These are phyloP conservation scores for Thraustochytrium sp. DNA, from an alignment of 352 stramenopile species.

Conservation along the genomic window DNA sequence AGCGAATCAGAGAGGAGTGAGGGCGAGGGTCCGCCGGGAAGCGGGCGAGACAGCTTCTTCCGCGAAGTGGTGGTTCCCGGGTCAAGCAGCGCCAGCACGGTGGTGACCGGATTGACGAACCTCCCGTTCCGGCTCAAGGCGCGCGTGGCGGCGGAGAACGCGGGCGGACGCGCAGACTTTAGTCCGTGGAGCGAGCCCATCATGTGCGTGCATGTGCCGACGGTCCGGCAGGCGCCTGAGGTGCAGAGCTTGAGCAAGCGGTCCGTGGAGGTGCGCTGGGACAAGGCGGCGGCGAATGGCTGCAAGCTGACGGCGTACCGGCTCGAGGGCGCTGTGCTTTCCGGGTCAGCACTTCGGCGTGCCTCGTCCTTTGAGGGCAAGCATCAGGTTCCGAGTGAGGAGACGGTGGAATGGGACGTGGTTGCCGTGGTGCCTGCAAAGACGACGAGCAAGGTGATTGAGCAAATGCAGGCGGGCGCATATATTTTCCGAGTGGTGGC, in stretches of 20 bases:
- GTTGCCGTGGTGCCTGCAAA: slow-evolving; percentile 21
- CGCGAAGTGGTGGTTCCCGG: neutral
- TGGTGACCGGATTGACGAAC: neutral
- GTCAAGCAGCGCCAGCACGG: neutral
- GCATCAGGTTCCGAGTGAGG: neutral
- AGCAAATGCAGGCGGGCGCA: neutral
- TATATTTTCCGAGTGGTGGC: slow-evolving; percentile 16
- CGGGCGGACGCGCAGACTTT: neutral
- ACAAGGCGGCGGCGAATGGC: neutral
- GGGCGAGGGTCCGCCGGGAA: no score
- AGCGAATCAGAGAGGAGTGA: no score
- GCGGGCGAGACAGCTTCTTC: no score
- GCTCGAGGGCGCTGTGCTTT: neutral
- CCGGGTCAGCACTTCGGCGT: neutral
- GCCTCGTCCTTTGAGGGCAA: neutral
- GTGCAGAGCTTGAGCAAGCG: neutral
- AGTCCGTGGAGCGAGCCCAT: neutral
- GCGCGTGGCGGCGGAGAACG: neutral
- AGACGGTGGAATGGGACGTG: neutral
- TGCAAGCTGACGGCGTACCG: slow-evolving; percentile 16
- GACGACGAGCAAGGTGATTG: neutral
- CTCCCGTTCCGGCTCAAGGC: neutral
- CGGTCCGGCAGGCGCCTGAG: neutral
- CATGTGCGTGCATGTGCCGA: neutral
- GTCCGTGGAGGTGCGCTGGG: neutral